Evolutionary conservation across 768 basidiomycete species (phyloP), one percentile per base, ranked within the genome.

Genomic region (Guyanaporus albipodus): DNA sequence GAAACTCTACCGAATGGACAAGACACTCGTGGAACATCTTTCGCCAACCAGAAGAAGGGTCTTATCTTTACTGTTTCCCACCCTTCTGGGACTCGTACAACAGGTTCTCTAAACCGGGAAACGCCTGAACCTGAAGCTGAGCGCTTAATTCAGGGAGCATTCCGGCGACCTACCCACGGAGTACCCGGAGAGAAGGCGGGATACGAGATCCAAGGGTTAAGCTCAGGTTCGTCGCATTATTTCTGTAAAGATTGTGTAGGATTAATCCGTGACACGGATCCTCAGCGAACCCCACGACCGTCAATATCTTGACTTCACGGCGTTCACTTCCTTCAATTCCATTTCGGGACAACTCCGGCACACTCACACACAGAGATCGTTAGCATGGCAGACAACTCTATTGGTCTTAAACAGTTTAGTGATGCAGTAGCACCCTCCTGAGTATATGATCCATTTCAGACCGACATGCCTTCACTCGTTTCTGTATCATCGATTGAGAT

Each of bases 191-290:
- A 29, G 31, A 28, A 33, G 28, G n/a, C 7, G 18, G 44, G 50
- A 38, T 39, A 36, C 22, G 18, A 31, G 42, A 61, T 35, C 59
- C 55, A 39, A 50, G 53, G 51, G 44, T 58, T 19, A 31, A 32
- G 8, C 14, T 27, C 43, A 24, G 58, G 52, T 61, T 50, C 29
- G 31, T 48, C 19, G 18, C 15, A 34, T 28, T 35, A 45, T 49
- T 34, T 41, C 26, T 40, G 33, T 15, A 33, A 24, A 24, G 38
- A 38, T 43, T 38, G 33, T 33, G 11, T 36, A 17, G 28, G 34
- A 43, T 38, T 48, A 31, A 48, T 36, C 22, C 18, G 19, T 23
- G 40, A 17, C 27, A 24, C 31, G 31, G 41, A 46, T 34, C 37
- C 8, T 41, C 29, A 42, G 47, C 10, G 31, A 56, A 48, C 19